Conservation (phyloP, 2,329 filamentous ascomycete species). For the Diaporthe destruens region DNA sequence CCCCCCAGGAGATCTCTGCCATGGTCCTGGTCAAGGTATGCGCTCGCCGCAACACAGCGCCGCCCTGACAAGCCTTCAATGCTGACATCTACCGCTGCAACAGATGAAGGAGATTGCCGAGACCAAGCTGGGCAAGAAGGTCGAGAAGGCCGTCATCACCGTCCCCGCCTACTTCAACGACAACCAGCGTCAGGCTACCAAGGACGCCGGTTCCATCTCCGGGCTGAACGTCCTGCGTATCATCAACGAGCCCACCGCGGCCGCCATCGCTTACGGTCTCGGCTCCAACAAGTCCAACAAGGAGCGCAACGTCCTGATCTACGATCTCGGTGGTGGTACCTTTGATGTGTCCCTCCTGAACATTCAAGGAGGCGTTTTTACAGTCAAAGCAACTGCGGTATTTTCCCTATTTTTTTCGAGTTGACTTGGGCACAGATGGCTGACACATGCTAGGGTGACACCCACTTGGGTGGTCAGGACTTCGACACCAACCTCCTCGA, state of each 20-base stretch:
- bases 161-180: constrained; percentile 99
- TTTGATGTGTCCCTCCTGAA: constrained; percentile 99
- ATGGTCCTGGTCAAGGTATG: constrained; percentile 98
- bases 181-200: constrained; percentile 99
- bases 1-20: constrained; percentile 97
- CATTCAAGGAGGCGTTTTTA: constrained; percentile 99
- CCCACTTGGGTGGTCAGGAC: constrained; percentile 94
- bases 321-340: constrained; percentile 99
- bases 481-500: constrained; percentile 97
- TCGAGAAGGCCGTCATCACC: constrained; percentile 98
- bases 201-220: constrained; percentile 97
- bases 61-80: neutral
- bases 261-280: constrained; percentile 98
- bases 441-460: constrained; percentile 82
- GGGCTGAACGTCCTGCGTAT: constrained; percentile 99
- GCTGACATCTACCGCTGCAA: constrained; percentile 39
- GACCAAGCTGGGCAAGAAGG: constrained; percentile 98
- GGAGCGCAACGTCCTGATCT: constrained; percentile 99
- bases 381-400: constrained; percentile 85
- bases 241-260: constrained; percentile 99
- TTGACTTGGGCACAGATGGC: no score
- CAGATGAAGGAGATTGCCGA: constrained; percentile 99
- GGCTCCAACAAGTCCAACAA: constrained; percentile 94
- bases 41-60: constrained; percentile 21
- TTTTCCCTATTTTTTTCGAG: no score